Evolutionary conservation across 2,329 filamentous ascomycete species (phyloP).

Genomic region (Colletotrichum spaethianum): DNA sequence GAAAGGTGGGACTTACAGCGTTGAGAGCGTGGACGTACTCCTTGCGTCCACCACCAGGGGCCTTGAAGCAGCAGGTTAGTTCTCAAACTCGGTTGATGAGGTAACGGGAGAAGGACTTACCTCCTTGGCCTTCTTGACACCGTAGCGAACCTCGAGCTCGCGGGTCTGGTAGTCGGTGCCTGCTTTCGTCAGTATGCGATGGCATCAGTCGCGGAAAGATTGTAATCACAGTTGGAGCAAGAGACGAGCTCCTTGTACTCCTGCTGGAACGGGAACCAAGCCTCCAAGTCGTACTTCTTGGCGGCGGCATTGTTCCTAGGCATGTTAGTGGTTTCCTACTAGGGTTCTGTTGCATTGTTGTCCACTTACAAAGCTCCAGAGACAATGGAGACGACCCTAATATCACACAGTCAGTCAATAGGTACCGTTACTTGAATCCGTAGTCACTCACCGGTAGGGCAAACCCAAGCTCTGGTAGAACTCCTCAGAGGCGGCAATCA

Average conservation of each 20-base stretch:
- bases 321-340: background rate
- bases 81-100: background rate
- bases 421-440: background rate
- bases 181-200: background rate
- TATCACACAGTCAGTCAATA: background rate
- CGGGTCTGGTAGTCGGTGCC: conserved; percentile 79
- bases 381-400: conserved; percentile 85
- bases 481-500: conserved; percentile 92
- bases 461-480: conserved; percentile 93
- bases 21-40: conserved; percentile 96
- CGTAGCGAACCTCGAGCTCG: conserved; percentile 92
- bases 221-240: conserved; percentile 85
- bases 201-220: conserved; percentile 65
- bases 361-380: conserved; percentile 80
- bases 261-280: conserved; percentile 95
- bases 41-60: conserved; percentile 68
- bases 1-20: conserved; percentile 66
- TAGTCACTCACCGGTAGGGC: conserved; percentile 75
- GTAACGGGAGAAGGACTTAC: background rate
- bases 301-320: conserved; percentile 71
- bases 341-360: too few species aligned
- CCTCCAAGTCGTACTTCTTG: conserved; percentile 97
- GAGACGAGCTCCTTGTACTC: conserved; percentile 99
- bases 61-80: conserved; percentile 24
- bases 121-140: conserved; percentile 74